phyloP scores from a whole-genome alignment of 192 early-diverging fungal genomes.

The Spizellomyces sp. region DNA sequence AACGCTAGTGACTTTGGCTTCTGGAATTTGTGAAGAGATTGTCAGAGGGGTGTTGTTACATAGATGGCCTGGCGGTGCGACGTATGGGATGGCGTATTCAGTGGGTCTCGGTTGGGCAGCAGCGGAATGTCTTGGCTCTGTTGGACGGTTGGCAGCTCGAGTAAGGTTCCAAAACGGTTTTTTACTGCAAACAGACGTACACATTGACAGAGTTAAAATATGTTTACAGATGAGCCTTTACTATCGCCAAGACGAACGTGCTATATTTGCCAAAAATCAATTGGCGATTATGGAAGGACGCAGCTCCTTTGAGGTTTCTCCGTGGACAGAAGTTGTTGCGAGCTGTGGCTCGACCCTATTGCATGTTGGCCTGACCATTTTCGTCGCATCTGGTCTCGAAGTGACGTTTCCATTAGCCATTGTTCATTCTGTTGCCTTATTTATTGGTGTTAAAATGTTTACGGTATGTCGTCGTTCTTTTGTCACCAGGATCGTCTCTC shows the following conservation, averaged over 20 bases:
- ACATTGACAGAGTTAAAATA: not conserved
- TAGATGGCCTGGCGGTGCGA: not conserved
- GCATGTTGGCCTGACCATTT: conserved; percentile 1
- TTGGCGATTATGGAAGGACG: not conserved
- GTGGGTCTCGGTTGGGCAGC: not conserved
- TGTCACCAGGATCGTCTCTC: no score
- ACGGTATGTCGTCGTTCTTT: no score
- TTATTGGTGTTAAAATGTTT: no score
- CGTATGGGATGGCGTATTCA: not conserved
- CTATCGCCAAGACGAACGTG: not conserved
- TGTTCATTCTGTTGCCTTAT: no score
- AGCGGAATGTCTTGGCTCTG: not conserved
- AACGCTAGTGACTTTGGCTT: not conserved
- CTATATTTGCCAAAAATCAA: not conserved
- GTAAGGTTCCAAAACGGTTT: not conserved
- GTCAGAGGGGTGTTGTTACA: not conserved
- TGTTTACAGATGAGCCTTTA: not conserved
- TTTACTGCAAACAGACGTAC: not conserved
- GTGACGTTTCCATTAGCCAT: no score
- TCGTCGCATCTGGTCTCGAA: not conserved
- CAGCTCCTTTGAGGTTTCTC: not conserved
- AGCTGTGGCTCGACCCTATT: not conserved
- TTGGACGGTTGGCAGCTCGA: conserved; percentile 3
- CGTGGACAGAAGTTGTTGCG: not conserved
- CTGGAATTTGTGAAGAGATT: not conserved